Evolutionary conservation across 2,329 filamentous ascomycete genomes (phyloP), one percentile per base, ranked within the genome.

Genomic region (Aspergillus aculeatus): DNA sequence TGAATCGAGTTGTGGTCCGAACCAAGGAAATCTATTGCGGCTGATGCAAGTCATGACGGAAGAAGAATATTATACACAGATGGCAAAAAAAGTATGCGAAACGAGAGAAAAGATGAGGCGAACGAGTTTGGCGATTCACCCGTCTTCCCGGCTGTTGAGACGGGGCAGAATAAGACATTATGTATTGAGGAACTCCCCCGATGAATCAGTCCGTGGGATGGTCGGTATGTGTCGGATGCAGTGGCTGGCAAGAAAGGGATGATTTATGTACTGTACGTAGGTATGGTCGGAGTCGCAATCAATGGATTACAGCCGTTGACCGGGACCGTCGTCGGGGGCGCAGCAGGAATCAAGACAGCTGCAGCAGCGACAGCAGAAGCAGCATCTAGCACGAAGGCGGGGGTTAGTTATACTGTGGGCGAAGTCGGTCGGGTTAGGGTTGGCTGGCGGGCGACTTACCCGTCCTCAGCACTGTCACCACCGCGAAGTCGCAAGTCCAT

Each of bases 391-490:
- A 16, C 3, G 24, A 23, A 11, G 38, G 41, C 19, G 19, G 31
- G 54, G 24, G 38, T 16, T n/a, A 19, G 41, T 32, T 16, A n/a
- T 31, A 38, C 21, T 5, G 7, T 5, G n/a, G 32, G 4, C n/a
- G 50, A 10, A 19, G 38, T 4, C n/a, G 26, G 32, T 49, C 6
- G n/a, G 14, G 26, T 29, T 24, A 47, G 11, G 21, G n/a, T 9
- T 44, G 14, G 9, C 21, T 16, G 32, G n/a, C 21, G 26, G 23
- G 23, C 23, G 23, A 41, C 57, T 54, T 21, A 58, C 57, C 47
- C 57, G 44, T 58, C 57, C n/a, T 58, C 57, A 9, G 44, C 21
- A 12, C 50, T 47, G 32, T 53, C 57, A 54, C 57, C 57, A 58
- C 57, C 57, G 32, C 57, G 57, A 26, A 58, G 19, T 21, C 52